phyloP scores from a whole-genome alignment of 129 eudicot genomes.

The Tanacetum coccineum region DNA sequence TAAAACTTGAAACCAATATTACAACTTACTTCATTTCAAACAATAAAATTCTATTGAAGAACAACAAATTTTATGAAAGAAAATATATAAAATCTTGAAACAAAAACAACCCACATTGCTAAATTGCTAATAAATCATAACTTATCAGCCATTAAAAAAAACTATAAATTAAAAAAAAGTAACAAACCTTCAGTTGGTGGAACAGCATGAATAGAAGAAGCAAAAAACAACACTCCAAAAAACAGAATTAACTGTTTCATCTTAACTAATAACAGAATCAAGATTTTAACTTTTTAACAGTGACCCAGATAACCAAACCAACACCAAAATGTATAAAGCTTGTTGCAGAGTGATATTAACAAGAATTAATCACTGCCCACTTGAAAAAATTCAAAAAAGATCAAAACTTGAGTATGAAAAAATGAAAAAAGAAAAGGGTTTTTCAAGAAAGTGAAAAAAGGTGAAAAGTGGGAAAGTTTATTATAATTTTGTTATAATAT shows the following conservation, averaged over 20 bases:
- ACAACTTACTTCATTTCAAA: too few relatives aligned
- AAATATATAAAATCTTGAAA: too few relatives aligned
- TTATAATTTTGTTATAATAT: too few relatives aligned
- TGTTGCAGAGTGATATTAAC: constrained; percentile 21
- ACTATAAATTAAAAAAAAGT: too few relatives aligned
- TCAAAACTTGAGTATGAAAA: constrained; percentile 50
- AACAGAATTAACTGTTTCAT: constrained; percentile 24
- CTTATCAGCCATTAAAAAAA: too few relatives aligned
- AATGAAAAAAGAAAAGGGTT: constrained; percentile 8
- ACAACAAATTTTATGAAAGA: too few relatives aligned
- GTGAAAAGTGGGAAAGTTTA: constrained; percentile 1
- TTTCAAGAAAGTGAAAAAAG: constrained; percentile 16
- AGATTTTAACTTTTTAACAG: constrained; percentile 30
- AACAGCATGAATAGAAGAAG: constrained; percentile 46
- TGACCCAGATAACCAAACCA: constrained; percentile 35
- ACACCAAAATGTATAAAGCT: constrained; percentile 18
- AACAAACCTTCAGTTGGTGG: constrained; percentile 60
- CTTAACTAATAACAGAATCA: constrained; percentile 14
- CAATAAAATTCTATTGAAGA: too few relatives aligned
- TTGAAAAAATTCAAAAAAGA: background rate
- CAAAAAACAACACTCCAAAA: constrained; percentile 22
- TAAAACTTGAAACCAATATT: too few relatives aligned
- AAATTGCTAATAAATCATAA: too few relatives aligned
- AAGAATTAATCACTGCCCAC: constrained; percentile 18
- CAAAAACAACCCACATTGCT: too few relatives aligned